Base-by-base conservation (phyloP, 2,329 filamentous ascomycete genomes). In the Neocucurbitaria cava region DNA sequence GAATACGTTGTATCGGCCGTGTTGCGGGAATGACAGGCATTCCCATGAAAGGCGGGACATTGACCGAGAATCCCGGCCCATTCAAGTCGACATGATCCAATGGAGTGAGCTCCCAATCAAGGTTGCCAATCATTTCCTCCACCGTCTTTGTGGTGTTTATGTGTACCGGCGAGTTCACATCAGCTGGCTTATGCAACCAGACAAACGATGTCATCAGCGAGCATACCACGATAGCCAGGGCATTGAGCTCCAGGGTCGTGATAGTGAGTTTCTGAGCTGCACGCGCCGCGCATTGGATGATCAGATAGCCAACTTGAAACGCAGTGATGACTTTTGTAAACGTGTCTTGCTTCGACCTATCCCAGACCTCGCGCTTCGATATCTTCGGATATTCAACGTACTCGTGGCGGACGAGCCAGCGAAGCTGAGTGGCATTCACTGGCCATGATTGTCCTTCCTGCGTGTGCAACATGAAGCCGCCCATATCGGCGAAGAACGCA, bases 131-230 rank as follows among this genome's bases (percentile, higher is more conserved):
- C 28, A 31, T 5, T 7, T 31, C 28, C 3, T 31, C 28, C 11
- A 58, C 39, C 1, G 47, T 46, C 7, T 46, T 49, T 10, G 47
- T 38, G 1, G 55, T 51, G 17, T 58, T 30, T 9, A 58, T 40
- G 9, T 58, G 39, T 2, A 57, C 49, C 3, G 62, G 59, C 3
- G 49, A 52, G n/a, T 50, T 36, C 11, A 58, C 45, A 31, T 61
- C 60, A 3, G 55, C 52, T 7, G 60, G 62, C 41, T 65, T 65
- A 35, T 64, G 52, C 20, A 56, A 51, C 58, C 62, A 65, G 1
- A 50, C 44, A 21, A 47, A 55, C 4, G 49, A 60, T 8, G 60
- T 52, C 39, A 56, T 52, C 24, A 55, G n/a, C 8, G 56, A 57
- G 21, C 57, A 64, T 13, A 58, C 50, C 1, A 64, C 57, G 36